These are phyloP conservation scores for Tulasnella sp. DNA, from an alignment of 768 basidiomycete genomes.

Conservation along the genomic window DNA sequence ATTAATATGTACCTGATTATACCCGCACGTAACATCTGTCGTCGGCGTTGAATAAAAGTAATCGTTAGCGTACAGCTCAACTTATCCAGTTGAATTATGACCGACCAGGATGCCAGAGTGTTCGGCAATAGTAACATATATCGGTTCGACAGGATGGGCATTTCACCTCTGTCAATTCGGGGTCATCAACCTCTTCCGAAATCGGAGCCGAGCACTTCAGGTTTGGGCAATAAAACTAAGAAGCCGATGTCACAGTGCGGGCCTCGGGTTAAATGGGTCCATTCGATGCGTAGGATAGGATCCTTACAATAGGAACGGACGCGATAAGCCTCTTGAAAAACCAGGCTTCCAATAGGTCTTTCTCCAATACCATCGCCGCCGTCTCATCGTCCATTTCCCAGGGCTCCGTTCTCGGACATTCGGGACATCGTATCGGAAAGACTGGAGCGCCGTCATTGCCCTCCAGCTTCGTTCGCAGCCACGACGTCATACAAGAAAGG, in stretches of 20 bases:
- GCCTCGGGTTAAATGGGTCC: too few species aligned
- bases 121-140: slow-evolving; percentile 4
- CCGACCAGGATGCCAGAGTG: slow-evolving; percentile 10
- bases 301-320: slow-evolving; percentile 1
- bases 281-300: too few species aligned
- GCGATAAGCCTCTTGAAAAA: neutral
- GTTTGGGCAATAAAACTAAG: slow-evolving; percentile 11
- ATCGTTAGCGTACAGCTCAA: too few species aligned
- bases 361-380: neutral
- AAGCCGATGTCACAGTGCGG: too few species aligned
- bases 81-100: too few species aligned
- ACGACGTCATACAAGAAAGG: slow-evolving; percentile 5
- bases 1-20: neutral
- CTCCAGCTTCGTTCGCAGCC: neutral
- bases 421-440: slow-evolving; percentile 12
- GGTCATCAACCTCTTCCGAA: neutral
- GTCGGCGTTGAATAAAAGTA: neutral
- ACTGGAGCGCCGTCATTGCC: neutral
- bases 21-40: neutral
- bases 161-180: neutral
- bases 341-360: slow-evolving; percentile 5
- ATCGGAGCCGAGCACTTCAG: slow-evolving; percentile 7
- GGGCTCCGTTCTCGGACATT: neutral
- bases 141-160: slow-evolving; percentile 6
- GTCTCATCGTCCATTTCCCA: slow-evolving; percentile 11